Conservation (phyloP, 495 filamentous ascomycete genomes). For the Extremus antarcticus region DNA sequence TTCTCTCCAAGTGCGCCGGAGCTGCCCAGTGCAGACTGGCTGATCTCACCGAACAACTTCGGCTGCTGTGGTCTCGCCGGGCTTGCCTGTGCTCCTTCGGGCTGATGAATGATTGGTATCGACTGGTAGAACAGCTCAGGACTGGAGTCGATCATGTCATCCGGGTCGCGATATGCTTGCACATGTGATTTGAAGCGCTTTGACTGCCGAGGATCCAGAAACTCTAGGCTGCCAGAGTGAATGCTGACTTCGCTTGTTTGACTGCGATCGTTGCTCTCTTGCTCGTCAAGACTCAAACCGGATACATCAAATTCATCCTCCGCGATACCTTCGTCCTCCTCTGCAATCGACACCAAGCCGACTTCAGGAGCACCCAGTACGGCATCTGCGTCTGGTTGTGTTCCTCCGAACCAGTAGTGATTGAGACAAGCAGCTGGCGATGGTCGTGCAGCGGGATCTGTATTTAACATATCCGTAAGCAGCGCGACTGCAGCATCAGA, state of each 20-base stretch:
- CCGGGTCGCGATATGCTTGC: conserved; percentile 20
- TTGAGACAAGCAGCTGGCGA: conserved; percentile 50
- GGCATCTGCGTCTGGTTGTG: background rate
- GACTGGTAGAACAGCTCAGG: conserved; percentile 23
- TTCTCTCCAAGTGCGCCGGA: conserved; percentile 39
- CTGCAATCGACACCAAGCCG: conserved; percentile 36
- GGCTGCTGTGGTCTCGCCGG: conserved; percentile 8
- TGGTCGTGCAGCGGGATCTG: conserved; percentile 56
- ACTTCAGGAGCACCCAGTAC: background rate
- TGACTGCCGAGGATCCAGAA: conserved; percentile 22
- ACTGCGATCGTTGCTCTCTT: conserved; percentile 12
- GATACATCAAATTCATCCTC: conserved; percentile 50
- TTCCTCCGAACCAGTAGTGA: conserved; percentile 55
- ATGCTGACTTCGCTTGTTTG: conserved; percentile 26
- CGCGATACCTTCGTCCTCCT: conserved; percentile 43
- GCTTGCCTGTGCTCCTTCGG: conserved; percentile 21
- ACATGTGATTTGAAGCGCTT: conserved; percentile 27
- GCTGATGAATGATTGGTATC: conserved; percentile 2
- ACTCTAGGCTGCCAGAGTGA: conserved; percentile 19
- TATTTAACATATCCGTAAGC: conserved; percentile 62
- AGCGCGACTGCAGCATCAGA: conserved; percentile 60
- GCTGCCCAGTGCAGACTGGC: conserved; percentile 56
- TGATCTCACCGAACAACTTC: conserved; percentile 75
- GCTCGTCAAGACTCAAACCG: conserved; percentile 53
- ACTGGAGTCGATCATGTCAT: conserved; percentile 24